These are phyloP conservation scores for Cystobasidium pallidum DNA, from an alignment of 1,284 basidiomycete genomes.

Conservation along the genomic window DNA sequence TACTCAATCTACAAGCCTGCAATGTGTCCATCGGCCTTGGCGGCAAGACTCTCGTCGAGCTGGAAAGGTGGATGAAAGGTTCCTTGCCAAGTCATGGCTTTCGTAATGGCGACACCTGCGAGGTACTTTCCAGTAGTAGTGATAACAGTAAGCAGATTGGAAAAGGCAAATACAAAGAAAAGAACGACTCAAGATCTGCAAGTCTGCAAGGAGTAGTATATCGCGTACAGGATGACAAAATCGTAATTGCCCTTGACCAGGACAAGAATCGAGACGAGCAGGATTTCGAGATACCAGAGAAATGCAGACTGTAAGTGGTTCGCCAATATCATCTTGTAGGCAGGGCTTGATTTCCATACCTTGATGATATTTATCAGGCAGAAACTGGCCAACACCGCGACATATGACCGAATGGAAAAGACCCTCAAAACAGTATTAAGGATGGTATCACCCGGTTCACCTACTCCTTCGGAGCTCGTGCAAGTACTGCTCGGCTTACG, in stretches of 20 bases:
- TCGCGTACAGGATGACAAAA: constrained; percentile 47
- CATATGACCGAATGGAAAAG: constrained; percentile 46
- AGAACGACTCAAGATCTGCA: background rate
- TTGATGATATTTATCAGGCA: constrained; percentile 3
- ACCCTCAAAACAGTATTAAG: constrained; percentile 32
- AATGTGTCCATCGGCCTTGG: constrained; percentile 48
- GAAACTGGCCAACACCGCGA: constrained; percentile 43
- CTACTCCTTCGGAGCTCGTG: constrained; percentile 24
- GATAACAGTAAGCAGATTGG: constrained; percentile 14
- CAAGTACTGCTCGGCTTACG: constrained; percentile 36
- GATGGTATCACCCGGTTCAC: constrained; percentile 15
- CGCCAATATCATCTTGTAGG: background rate
- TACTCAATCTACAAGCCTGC: constrained; percentile 28
- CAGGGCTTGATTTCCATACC: background rate
- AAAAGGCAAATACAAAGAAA: constrained; percentile 36
- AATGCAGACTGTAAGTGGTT: constrained; percentile 42
- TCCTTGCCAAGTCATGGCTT: constrained; percentile 48
- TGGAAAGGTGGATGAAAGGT: constrained; percentile 44
- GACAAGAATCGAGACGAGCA: constrained; percentile 35
- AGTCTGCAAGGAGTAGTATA: constrained; percentile 51
- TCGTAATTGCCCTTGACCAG: constrained; percentile 47
- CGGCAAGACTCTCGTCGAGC: constrained; percentile 49
- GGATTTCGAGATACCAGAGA: constrained; percentile 46
- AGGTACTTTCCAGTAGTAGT: constrained; percentile 13
- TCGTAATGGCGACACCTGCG: constrained; percentile 48